phyloP scores from a whole-genome alignment of 768 basidiomycete species.

The Scleroderma citrinum region DNA sequence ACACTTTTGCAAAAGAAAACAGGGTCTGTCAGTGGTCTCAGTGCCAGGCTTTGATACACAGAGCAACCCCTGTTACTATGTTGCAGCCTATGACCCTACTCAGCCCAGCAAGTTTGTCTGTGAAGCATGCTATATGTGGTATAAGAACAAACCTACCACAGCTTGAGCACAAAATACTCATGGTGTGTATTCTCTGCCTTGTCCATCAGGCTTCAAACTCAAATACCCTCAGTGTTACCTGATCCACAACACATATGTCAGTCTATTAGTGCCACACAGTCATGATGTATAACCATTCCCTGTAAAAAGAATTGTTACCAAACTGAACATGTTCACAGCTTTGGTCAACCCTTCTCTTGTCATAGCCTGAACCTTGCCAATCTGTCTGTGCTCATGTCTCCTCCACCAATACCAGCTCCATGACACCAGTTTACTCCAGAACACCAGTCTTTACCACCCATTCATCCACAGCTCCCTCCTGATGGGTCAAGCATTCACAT shows the following conservation, averaged over 20 bases:
- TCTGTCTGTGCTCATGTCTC: too few species aligned
- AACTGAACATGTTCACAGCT: background rate
- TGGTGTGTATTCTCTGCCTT: background rate
- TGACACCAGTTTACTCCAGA: background rate
- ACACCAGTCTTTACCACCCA: too few species aligned
- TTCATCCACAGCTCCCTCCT: background rate
- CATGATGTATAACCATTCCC: background rate
- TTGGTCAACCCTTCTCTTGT: background rate
- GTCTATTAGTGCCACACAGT: background rate
- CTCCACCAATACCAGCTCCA: too few species aligned
- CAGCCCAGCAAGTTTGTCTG: background rate
- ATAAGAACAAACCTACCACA: background rate
- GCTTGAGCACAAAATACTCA: background rate
- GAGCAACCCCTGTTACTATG: constrained; percentile 3
- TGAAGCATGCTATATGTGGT: constrained; percentile 1
- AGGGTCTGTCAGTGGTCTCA: background rate
- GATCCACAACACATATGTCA: background rate
- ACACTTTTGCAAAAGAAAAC: constrained; percentile 1
- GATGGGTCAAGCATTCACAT: background rate
- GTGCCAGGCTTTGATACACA: background rate
- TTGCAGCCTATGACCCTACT: background rate
- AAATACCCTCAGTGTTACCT: background rate
- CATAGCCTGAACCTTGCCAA: background rate
- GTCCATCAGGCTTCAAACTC: background rate
- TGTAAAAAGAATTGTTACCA: background rate